Evolutionary conservation across 2,329 filamentous ascomycete genomes (phyloP), one percentile per base, ranked within the genome.

Genomic region (Verticillium tricorpus): DNA sequence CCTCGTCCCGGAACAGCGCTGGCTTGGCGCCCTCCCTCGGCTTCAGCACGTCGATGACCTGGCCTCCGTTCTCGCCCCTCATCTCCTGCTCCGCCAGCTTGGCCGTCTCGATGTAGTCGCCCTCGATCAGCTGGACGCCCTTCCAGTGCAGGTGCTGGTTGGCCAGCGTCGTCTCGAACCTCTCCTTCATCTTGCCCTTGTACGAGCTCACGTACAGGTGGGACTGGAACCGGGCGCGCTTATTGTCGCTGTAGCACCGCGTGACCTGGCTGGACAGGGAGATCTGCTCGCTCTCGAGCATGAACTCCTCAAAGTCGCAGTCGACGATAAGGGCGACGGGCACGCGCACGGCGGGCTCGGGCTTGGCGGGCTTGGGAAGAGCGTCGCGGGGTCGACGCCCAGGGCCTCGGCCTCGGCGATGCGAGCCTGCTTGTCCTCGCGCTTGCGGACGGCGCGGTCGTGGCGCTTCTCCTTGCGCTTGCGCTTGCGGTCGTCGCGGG

Each of bases 281-380:
- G 61, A 93, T 88, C 34, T 91, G 81, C 76, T 99, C 95, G 68
- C 90, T 89, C 40, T 94, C 90, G 58, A 82, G 83, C 95, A 99
- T 99, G 71, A 93, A 85, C 52, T 90, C 81, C 73, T 99, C 93
- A 73, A 96, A 99, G 67, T 91, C 88, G 76, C 94, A 98, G 78
- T 99, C 95, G 65, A 99, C 79, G 63, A 99, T 82, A 67, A 99
- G 79, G 0, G 91, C 86, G 25, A 98, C 78, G 1, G 93, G 93
- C 0, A 96, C 83, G 61, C 87, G 84, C 57, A 81, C 78, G 54
- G 76, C 70, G 40, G n/a, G 31, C 56, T n/a, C 63, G 66, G 56
- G 59, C 66, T 61, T 64, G 68, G 65, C 69, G 66, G 63, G 65
- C 52, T 69, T 69, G 71, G 72, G 37, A 70, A 66, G 2, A 73